A percentile compares a stretch with the other conserved stretches of the same genome.
Conservation (phyloP, 805 yeast species). For the Monosporozyma solicola region DNA sequence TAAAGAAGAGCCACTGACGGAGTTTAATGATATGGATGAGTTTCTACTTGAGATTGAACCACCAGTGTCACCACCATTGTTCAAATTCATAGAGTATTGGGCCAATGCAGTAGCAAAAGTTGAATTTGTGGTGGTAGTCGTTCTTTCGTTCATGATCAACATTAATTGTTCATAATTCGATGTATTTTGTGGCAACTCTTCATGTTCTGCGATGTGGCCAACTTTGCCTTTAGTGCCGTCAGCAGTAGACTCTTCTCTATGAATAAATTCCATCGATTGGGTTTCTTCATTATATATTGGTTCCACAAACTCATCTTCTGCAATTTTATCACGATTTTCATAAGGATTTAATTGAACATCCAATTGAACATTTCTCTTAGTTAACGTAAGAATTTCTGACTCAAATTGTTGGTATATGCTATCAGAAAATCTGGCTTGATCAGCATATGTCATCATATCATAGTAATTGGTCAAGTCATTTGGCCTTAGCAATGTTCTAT, state of each 20-base stretch:
- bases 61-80: constrained; percentile 3
- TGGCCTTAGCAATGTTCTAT: constrained; percentile 69
- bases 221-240: constrained; percentile 34
- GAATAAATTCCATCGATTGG: constrained; percentile 29
- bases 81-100: constrained; percentile 22
- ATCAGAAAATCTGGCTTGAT: constrained; percentile 72
- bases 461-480: constrained; percentile 75
- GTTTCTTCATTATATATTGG: constrained; percentile 38
- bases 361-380: constrained; percentile 69
- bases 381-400: constrained; percentile 71
- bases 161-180: constrained; percentile 87
- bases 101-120: constrained; percentile 32
- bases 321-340: constrained; percentile 32
- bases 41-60: constrained; percentile 2
- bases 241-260: constrained; percentile 34
- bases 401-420: constrained; percentile 73
- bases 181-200: constrained; percentile 63
- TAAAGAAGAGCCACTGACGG: constrained; percentile 4
- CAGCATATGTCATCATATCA: constrained; percentile 78
- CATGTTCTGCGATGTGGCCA: constrained; percentile 47
- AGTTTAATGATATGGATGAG: not conserved
- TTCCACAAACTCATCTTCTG: constrained; percentile 26
- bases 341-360: constrained; percentile 68
- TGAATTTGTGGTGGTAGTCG: constrained; percentile 32
- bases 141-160: constrained; percentile 52